Base-by-base conservation (phyloP, 805 yeast genomes). In the Soucietia sequanensis region DNA sequence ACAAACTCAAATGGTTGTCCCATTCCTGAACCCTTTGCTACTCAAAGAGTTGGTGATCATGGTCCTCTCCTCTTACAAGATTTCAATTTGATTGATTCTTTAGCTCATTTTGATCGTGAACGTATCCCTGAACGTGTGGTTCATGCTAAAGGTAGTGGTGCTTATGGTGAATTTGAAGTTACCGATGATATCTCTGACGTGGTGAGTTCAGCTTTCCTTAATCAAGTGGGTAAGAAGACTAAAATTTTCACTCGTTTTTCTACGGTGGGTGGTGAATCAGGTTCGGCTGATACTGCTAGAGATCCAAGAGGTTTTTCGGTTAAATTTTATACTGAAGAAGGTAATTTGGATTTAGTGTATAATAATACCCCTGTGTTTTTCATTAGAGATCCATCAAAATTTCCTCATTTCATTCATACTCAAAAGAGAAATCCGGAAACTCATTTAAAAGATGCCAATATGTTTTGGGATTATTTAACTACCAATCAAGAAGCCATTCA, bases 61-160 rank as follows among this genome's bases (percentile, higher is more conserved):
- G 95, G 95, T 23, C 95, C 95, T 5, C 62, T 86, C 46, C 66
- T 87, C 41, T 65, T 87, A 51, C 95, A 87, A 58, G 95, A 87
- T 58, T 81, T 84, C 65, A 80, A 80, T 56, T 66, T 87, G 62
- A 72, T 87, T 50, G 95, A 87, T 52, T 75, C 87, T 2, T 62
- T 87, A 38, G 90, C 95, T 14, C 95, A 86, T 60, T 87, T 87
- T 52, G 95, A 85, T 65, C 74, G 95, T 48, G 96, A 87, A 64
- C 72, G 95, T 62, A 83, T 87, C 45, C 95, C 95, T 9, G 95
- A 88, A 67, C 75, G 96, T 64, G 95, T 87, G 38, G 95, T 88
- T 23, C 96, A 87, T 56, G 96, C 96, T 35, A 87, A 87, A 59
- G 96, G 95, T 48, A 84, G 90, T 10, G 96, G 96, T 55, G 95